phyloP scores from a whole-genome alignment of 805 yeast genomes.

The Candida sphagnicola region DNA sequence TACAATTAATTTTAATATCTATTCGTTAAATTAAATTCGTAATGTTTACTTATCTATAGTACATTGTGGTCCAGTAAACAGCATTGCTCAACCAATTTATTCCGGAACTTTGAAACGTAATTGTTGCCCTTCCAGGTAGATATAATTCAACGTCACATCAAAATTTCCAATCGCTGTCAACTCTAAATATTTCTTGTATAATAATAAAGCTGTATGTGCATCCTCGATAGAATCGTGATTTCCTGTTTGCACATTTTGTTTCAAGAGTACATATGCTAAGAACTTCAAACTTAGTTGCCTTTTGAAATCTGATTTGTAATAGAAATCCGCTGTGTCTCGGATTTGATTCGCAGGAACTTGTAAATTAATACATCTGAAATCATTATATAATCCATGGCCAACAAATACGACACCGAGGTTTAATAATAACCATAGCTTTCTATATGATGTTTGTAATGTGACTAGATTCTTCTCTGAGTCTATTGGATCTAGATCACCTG shows the following conservation, averaged over 20 bases:
- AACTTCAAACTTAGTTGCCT: conserved; percentile 82
- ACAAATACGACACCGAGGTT: conserved; percentile 89
- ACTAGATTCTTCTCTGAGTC: conserved; percentile 68
- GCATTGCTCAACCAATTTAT: not conserved
- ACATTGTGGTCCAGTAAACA: not conserved
- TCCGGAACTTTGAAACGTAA: conserved; percentile 52
- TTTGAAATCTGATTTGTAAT: conserved; percentile 68
- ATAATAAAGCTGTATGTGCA: conserved; percentile 77
- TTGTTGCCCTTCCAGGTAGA: conserved; percentile 68
- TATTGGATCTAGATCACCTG: conserved; percentile 79
- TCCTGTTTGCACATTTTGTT: conserved; percentile 78
- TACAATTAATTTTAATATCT: too few species aligned
- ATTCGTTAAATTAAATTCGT: not conserved
- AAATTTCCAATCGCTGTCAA: conserved; percentile 56
- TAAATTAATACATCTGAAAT: conserved; percentile 88
- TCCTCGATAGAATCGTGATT: conserved; percentile 98
- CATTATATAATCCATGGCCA: conserved; percentile 91
- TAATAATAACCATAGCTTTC: conserved; percentile 84
- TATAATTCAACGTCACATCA: conserved; percentile 55
- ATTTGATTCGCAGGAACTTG: conserved; percentile 84
- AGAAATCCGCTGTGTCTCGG: conserved; percentile 82
- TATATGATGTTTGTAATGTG: conserved; percentile 74
- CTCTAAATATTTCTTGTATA: conserved; percentile 70
- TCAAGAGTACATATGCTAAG: conserved; percentile 74
- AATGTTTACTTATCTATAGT: conserved; percentile 1